Evolutionary conservation across 352 stramenopile species (phyloP).

Genomic region (Halophytophthora batemanensis): DNA sequence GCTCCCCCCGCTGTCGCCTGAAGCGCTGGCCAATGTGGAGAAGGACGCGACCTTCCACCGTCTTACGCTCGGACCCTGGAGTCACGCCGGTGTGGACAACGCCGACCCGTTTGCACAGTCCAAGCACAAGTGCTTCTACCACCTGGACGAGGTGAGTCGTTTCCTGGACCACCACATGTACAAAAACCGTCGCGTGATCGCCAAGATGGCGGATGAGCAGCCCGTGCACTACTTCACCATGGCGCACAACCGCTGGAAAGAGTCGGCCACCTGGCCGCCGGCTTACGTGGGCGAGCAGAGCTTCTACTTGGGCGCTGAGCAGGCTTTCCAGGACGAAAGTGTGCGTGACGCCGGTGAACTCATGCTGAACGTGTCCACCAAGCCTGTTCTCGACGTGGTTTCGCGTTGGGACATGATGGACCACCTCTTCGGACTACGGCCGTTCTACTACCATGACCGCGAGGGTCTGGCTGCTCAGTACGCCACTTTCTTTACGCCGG

Average conservation of each 20-base stretch:
- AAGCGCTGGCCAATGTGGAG: conserved; percentile 22
- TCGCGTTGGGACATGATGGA: conserved; percentile 71
- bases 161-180: conserved; percentile 86
- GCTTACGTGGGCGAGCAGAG: conserved; percentile 44
- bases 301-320: conserved; percentile 48
- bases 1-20: conserved; percentile 46
- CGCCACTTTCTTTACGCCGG: conserved; percentile 57
- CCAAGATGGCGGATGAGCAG: conserved; percentile 60
- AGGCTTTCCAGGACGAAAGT: conserved; percentile 49
- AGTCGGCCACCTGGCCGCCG: conserved; percentile 57
- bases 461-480: conserved; percentile 44
- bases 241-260: conserved; percentile 77
- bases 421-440: conserved; percentile 69
- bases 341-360: conserved; percentile 33
- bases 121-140: conserved; percentile 85
- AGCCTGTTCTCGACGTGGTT: conserved; percentile 44
- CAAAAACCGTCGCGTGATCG: conserved; percentile 49
- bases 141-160: conserved; percentile 78
- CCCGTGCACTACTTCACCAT: conserved; percentile 82
- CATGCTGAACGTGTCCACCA: conserved; percentile 36
- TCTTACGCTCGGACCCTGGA: conserved; percentile 78
- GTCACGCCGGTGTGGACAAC: conserved; percentile 80
- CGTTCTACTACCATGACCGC: conserved; percentile 81
- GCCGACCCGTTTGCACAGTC: conserved; percentile 69
- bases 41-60: conserved; percentile 53